Evolutionary conservation across 176 grass and related monocot genomes (phyloP).

Genomic region (Raddia guianensis): DNA sequence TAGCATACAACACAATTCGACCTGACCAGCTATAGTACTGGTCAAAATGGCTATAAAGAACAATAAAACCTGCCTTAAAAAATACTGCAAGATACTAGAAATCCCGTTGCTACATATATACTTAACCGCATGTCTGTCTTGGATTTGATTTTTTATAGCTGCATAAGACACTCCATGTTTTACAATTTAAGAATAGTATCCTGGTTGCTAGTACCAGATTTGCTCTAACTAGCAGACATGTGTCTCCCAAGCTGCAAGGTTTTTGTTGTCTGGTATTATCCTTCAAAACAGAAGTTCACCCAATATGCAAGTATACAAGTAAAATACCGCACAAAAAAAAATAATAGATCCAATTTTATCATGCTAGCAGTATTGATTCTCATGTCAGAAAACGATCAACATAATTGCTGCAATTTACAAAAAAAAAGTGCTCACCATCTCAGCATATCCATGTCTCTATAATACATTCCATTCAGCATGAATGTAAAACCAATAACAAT

Average conservation of each 20-base stretch:
- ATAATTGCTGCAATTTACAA: neutral
- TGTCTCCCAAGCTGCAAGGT: neutral
- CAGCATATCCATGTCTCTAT: neutral
- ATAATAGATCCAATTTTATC: neutral
- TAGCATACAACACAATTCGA: neutral
- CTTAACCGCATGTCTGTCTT: neutral
- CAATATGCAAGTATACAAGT: neutral
- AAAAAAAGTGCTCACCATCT: neutral
- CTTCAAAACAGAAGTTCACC: neutral
- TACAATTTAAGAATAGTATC: neutral
- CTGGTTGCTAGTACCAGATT: neutral
- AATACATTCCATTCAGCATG: neutral
- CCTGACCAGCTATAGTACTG: constrained; percentile 11
- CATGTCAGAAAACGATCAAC: neutral
- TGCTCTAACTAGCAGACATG: neutral
- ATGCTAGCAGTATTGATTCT: neutral
- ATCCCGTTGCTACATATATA: neutral
- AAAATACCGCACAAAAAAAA: neutral
- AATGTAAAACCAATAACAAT: neutral
- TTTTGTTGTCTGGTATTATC: neutral
- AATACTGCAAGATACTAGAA: constrained; percentile 4
- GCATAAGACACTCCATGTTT: neutral
- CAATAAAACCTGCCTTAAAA: neutral
- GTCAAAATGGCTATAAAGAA: neutral
- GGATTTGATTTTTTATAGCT: neutral